Conservation (phyloP, 768 basidiomycete species). For the Boletus tylopilopsis region DNA sequence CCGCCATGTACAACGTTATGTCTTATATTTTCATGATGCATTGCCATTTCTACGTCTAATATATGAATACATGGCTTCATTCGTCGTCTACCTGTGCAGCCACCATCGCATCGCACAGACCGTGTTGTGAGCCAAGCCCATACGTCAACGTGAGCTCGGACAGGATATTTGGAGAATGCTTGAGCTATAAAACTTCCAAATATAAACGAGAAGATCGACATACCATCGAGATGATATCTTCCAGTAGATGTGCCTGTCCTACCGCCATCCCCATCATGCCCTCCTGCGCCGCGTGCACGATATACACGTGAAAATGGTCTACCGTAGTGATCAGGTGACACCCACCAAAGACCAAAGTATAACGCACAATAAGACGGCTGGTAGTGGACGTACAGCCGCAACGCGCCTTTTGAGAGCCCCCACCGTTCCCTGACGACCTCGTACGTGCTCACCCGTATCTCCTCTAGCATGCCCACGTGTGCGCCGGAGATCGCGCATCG, state of each 20-base stretch:
- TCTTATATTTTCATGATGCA: no score
- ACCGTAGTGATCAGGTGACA: not conserved
- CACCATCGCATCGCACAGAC: constrained; percentile 49
- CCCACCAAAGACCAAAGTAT: no score
- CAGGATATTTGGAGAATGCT: constrained; percentile 42
- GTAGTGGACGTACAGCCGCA: constrained; percentile 89
- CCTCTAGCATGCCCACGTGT: constrained; percentile 65
- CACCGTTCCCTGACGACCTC: constrained; percentile 57
- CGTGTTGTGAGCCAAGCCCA: constrained; percentile 78
- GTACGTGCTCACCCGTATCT: constrained; percentile 56
- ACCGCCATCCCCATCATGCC: constrained; percentile 69
- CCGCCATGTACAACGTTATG: constrained; percentile 13
- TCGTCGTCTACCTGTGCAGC: constrained; percentile 27
- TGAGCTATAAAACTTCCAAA: not conserved
- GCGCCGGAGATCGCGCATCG: constrained; percentile 66
- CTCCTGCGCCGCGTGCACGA: constrained; percentile 68
- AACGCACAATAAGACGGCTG: constrained; percentile 90
- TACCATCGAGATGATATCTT: constrained; percentile 87
- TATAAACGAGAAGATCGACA: constrained; percentile 11
- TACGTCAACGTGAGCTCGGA: constrained; percentile 79
- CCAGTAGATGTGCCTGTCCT: constrained; percentile 90
- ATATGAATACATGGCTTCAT: not conserved
- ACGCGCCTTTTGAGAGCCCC: constrained; percentile 54
- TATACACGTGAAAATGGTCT: constrained; percentile 96
- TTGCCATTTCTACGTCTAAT: no score